phyloP scores from a whole-genome alignment of 352 stramenopile species.

The Phytophthora podocarpi region DNA sequence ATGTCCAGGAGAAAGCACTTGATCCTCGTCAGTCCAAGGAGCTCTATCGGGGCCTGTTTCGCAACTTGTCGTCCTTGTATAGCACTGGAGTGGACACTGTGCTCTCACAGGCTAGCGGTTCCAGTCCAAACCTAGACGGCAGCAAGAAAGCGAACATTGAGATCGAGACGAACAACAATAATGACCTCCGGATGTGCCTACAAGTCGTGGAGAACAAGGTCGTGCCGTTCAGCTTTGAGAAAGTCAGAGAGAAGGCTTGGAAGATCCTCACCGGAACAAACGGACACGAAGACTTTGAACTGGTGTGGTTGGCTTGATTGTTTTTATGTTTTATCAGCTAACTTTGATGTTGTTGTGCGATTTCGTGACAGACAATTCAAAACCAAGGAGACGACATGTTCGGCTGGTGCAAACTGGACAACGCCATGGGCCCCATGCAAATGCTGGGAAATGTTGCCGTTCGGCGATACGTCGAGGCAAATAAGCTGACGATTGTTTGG shows the following conservation, averaged over 20 bases:
- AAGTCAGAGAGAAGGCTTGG: constrained; percentile 41
- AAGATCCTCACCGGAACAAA: constrained; percentile 37
- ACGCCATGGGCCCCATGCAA: constrained; percentile 33
- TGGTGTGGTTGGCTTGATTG: constrained; percentile 29
- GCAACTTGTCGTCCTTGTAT: constrained; percentile 40
- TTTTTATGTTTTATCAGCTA: no score
- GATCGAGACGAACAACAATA: constrained; percentile 38
- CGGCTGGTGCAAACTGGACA: constrained; percentile 46
- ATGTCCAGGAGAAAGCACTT: not conserved
- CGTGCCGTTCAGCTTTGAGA: constrained; percentile 37
- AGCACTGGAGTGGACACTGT: constrained; percentile 14
- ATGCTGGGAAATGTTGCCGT: constrained; percentile 49
- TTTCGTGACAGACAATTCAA: constrained; percentile 36
- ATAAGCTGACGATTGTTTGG: constrained; percentile 53
- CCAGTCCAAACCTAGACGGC: constrained; percentile 21
- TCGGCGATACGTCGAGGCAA: constrained; percentile 40
- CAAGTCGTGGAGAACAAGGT: constrained; percentile 48
- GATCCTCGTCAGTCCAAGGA: constrained; percentile 21
- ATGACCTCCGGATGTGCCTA: constrained; percentile 42
- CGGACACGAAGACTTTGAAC: constrained; percentile 31
- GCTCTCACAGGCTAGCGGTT: constrained; percentile 31
- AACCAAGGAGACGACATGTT: constrained; percentile 46
- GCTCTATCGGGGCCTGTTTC: constrained; percentile 42
- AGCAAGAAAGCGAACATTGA: constrained; percentile 54
- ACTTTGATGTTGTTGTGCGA: not conserved